phyloP scores from a whole-genome alignment of 306 rosid genomes.

The Medicago arabica region DNA sequence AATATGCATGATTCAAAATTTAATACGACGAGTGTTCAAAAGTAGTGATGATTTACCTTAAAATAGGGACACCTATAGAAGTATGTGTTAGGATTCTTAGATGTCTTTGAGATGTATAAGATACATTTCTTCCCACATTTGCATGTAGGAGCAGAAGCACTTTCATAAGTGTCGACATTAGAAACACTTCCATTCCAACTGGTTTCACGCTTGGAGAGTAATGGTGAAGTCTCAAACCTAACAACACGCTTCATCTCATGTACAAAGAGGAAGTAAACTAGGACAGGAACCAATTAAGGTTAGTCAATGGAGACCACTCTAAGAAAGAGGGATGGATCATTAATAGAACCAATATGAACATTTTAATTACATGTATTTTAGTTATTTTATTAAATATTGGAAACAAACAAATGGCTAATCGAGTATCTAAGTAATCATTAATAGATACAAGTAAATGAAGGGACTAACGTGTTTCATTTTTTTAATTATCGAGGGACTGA shows the following conservation, averaged over 20 bases:
- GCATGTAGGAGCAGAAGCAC: not conserved
- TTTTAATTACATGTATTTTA: not conserved
- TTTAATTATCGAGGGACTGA: not conserved
- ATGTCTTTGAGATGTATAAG: conserved; percentile 3
- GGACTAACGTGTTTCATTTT: conserved; percentile 2
- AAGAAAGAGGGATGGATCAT: not conserved
- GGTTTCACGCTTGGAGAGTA: conserved; percentile 1
- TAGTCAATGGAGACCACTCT: not conserved
- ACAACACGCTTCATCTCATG: not conserved
- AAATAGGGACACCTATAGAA: conserved; percentile 14
- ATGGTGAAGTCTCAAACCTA: conserved; percentile 2
- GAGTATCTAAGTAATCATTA: not conserved
- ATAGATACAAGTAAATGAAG: not conserved
- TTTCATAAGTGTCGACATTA: not conserved
- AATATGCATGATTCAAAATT: not conserved
- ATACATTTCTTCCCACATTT: conserved; percentile 11
- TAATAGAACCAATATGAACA: not conserved
- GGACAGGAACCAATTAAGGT: not conserved
- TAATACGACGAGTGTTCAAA: not conserved
- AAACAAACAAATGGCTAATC: not conserved
- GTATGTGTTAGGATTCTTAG: conserved; percentile 5
- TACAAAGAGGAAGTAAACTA: not conserved
- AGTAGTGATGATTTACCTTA: not conserved
- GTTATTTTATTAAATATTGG: not conserved
- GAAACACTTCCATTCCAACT: not conserved